Percentiles rank a stretch among this genome's conserved stretches.
These are phyloP conservation scores for Krasilnikovozyma curviuscula DNA, from an alignment of 768 basidiomycete genomes.

Conservation along the genomic window DNA sequence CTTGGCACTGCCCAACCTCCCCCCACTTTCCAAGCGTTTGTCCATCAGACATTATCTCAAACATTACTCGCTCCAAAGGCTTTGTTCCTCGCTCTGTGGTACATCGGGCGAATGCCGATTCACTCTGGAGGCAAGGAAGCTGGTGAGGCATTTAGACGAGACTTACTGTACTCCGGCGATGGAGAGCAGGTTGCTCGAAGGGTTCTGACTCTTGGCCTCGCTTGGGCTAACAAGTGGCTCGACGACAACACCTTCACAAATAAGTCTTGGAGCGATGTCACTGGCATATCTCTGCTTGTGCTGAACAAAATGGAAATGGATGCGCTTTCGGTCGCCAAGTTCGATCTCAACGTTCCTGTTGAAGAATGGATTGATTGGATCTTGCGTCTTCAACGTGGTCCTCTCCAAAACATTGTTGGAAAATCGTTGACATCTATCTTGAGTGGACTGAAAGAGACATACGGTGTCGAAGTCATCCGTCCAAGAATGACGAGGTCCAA, in stretches of 20 bases:
- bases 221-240: slow-evolving; percentile 19
- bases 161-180: slow-evolving; percentile 1
- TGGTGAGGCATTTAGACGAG: slow-evolving; percentile 12
- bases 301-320: slow-evolving; percentile 15
- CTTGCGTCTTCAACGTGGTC: too few species aligned
- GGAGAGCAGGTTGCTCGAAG: slow-evolving; percentile 15
- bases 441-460: too few species aligned
- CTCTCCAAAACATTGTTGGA: too few species aligned
- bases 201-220: slow-evolving; percentile 14
- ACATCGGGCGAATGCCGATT: slow-evolving; percentile 14
- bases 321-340: slow-evolving; percentile 14
- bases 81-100: slow-evolving; percentile 17
- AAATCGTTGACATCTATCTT: too few species aligned
- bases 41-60: slow-evolving; percentile 16
- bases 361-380: slow-evolving; percentile 14
- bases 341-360: slow-evolving; percentile 13
- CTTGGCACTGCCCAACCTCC: slow-evolving; percentile 3
- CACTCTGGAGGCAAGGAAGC: slow-evolving; percentile 15
- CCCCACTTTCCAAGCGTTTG: slow-evolving; percentile 11
- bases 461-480: too few species aligned
- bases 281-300: slow-evolving; percentile 14
- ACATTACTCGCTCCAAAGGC: slow-evolving; percentile 16
- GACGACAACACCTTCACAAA: slow-evolving; percentile 19
- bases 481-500: too few species aligned
- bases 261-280: slow-evolving; percentile 18